Base-by-base conservation (phyloP, 306 rosid genomes). In the Gleditsia sinensis region DNA sequence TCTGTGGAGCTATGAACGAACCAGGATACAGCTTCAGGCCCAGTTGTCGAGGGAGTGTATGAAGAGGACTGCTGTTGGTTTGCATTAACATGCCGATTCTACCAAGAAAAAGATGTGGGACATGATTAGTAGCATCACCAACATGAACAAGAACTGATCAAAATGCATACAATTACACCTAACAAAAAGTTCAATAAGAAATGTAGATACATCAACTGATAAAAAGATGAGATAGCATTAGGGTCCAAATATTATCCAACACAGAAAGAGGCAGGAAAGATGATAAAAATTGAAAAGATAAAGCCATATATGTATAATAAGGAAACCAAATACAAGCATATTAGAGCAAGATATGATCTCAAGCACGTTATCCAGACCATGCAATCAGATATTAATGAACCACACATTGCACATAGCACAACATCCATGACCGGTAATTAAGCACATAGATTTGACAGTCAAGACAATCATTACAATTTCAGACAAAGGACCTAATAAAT, bases 11-110 rank as follows among this genome's bases (percentile, higher is more conserved):
- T 70, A 53, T 84, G 90, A 75, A 32, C 67, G 42, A 80, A 78
- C 99, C 99, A 92, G 76, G 93, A 64, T 48, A 74, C 73, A 28
- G 86, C 87, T 78, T 90, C 93, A 19, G 93, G 75, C 68, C 86
- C 93, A 39, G 88, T 58, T 61, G 91, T 57, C 27, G 89, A 37
- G 63, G 90, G 82, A 70, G 70, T 69, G 36, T 88, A 84, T 5
- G 88, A 71, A 67, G 87, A 60, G n/a, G 85, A 46, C 77, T 74
- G 92, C 72, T 77, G 80, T 82, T 88, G 96, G 85, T 80, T 88
- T 72, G 86, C 80, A 56, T 82, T 90, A 56, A 79, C 72, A 34
- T 82, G 82, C 49, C 76, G 92, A 74, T 83, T 88, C 99, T 94
- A 78, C 64, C 20, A 14, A 76, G 56, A 73, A 64, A 50, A n/a